These are phyloP conservation scores for Neurospora pannonica DNA, from an alignment of 495 filamentous ascomycete genomes.

Conservation along the genomic window DNA sequence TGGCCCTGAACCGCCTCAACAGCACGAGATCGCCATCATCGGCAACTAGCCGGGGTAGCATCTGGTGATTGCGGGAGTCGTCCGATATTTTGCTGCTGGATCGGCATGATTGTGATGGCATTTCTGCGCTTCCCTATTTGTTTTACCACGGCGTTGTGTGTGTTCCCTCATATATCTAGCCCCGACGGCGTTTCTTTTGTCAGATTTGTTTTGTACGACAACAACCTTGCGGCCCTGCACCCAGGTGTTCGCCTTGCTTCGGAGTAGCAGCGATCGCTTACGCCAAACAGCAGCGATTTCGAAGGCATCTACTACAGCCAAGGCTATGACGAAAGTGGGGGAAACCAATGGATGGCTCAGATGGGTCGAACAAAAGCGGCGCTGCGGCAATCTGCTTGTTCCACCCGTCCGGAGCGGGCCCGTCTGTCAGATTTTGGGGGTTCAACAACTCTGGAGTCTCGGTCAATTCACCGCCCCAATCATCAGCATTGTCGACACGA, in stretches of 20 bases:
- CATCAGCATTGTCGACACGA: not conserved
- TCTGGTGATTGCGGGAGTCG: not conserved
- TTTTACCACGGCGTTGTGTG: not conserved
- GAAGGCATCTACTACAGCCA: not conserved
- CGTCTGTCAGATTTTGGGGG: not conserved
- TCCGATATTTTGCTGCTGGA: not conserved
- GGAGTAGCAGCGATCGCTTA: not conserved
- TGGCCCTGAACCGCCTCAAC: constrained; percentile 48
- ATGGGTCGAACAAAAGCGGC: not conserved
- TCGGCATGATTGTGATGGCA: not conserved
- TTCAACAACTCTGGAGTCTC: not conserved
- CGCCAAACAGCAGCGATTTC: not conserved
- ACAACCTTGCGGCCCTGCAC: not conserved
- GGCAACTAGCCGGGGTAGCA: constrained; percentile 13
- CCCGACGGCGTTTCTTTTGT: not conserved
- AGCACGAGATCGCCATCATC: constrained; percentile 11
- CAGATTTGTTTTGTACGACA: not conserved
- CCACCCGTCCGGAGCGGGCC: not conserved
- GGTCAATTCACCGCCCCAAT: not conserved
- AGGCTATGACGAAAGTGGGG: not conserved
- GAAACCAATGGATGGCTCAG: not conserved
- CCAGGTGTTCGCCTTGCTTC: not conserved
- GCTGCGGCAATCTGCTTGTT: not conserved
- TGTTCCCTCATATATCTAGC: not conserved
- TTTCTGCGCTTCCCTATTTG: not conserved